A percentile compares a stretch with the other conserved stretches of the same genome.
These are phyloP conservation scores for Ramularia endophylla DNA, from an alignment of 2,329 filamentous ascomycete species.

Conservation along the genomic window DNA sequence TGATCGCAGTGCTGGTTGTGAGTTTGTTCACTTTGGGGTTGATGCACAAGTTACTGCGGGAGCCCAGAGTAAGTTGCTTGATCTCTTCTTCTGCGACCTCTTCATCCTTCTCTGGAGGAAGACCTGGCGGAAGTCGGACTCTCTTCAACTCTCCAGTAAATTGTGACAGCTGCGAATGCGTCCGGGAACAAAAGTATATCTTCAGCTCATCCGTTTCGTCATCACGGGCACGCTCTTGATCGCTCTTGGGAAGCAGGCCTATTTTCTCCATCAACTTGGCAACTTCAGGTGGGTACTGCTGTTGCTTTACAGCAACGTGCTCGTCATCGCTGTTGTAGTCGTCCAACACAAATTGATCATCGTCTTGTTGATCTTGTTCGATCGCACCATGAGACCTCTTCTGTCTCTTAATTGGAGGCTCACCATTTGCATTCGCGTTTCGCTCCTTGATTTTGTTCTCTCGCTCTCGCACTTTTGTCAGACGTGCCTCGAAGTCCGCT, in stretches of 20 bases:
- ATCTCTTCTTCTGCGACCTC: constrained; percentile 49
- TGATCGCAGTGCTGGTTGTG: constrained; percentile 70
- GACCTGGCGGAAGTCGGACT: constrained; percentile 67
- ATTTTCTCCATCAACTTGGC: constrained; percentile 63
- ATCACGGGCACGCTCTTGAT: constrained; percentile 36
- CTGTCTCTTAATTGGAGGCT: constrained; percentile 43
- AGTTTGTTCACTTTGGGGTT: constrained; percentile 74
- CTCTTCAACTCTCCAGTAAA: constrained; percentile 78
- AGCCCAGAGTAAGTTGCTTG: constrained; percentile 78
- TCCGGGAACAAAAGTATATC: constrained; percentile 89
- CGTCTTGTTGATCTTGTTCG: constrained; percentile 40
- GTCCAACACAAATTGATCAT: constrained; percentile 68
- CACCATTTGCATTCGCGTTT: constrained; percentile 35
- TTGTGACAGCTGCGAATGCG: constrained; percentile 85
- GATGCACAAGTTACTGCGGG: constrained; percentile 83
- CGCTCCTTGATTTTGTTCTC: constrained; percentile 56
- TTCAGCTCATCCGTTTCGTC: constrained; percentile 63
- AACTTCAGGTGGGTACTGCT: constrained; percentile 53
- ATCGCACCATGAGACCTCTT: constrained; percentile 25
- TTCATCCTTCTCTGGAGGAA: constrained; percentile 34
- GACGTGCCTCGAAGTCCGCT: constrained; percentile 66
- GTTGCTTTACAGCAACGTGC: constrained; percentile 10
- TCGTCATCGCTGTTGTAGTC: constrained; percentile 65
- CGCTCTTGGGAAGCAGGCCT: constrained; percentile 33
- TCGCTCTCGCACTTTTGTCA: constrained; percentile 57